Conservation (phyloP, 495 filamentous ascomycete genomes). For the Penicillium longicatenatum region DNA sequence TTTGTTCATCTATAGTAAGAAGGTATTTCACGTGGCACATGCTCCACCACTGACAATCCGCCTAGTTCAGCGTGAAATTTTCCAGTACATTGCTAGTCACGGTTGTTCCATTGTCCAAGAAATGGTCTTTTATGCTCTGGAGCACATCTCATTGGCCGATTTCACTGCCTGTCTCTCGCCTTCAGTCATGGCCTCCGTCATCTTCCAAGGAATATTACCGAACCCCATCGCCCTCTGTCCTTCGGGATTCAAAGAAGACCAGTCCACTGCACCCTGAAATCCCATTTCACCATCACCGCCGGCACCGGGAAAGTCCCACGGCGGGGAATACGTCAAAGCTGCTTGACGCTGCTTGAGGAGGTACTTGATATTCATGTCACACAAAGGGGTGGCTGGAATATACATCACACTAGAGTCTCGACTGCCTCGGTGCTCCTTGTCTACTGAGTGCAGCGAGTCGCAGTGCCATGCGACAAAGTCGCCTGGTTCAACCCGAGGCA, state of each 20-base stretch:
- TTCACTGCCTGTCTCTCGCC: slow-evolving; percentile 61
- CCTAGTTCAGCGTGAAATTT: too few relatives aligned
- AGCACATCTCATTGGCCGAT: slow-evolving; percentile 60
- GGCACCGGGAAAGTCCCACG: slow-evolving; percentile 66
- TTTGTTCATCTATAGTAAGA: too few relatives aligned
- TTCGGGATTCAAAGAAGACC: slow-evolving; percentile 37
- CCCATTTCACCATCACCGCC: slow-evolving; percentile 48
- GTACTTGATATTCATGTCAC: slow-evolving; percentile 70
- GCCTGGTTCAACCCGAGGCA: slow-evolving; percentile 75
- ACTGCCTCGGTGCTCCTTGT: slow-evolving; percentile 70
- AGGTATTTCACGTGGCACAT: too few relatives aligned
- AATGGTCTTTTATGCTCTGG: slow-evolving; percentile 22
- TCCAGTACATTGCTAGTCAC: too few relatives aligned
- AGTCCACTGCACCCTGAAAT: slow-evolving; percentile 45
- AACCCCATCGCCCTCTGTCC: slow-evolving; percentile 64
- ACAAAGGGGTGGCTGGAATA: slow-evolving; percentile 82
- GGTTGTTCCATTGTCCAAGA: too few relatives aligned
- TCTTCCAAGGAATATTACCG: slow-evolving; percentile 49
- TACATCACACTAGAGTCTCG: slow-evolving; percentile 81
- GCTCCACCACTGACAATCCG: too few relatives aligned
- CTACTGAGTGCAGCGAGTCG: slow-evolving; percentile 79
- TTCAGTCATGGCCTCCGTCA: slow-evolving; percentile 44
- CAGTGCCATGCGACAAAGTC: slow-evolving; percentile 95
- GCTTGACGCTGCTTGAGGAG: slow-evolving; percentile 67
- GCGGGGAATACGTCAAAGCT: slow-evolving; percentile 42